Conservation (phyloP, 1,284 basidiomycete genomes). For the Gomphus bonarii region DNA sequence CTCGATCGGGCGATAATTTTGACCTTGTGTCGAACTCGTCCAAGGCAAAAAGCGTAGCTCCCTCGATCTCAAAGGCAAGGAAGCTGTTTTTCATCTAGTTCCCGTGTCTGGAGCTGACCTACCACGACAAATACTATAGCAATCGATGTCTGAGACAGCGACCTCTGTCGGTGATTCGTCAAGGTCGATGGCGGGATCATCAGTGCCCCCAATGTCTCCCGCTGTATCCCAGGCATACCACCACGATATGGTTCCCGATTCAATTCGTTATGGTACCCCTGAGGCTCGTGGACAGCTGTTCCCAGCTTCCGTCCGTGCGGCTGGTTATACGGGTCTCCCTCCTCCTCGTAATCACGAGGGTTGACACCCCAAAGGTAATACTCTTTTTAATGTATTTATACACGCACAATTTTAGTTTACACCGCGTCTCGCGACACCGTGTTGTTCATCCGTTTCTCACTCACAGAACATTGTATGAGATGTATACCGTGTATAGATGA, state of each 20-base stretch:
- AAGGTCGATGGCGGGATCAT: not conserved
- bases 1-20: not conserved
- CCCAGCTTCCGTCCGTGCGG: constrained; percentile 3
- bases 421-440: not conserved
- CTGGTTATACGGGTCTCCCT: constrained; percentile 4
- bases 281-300: constrained; percentile 1
- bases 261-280: not conserved
- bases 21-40: not conserved
- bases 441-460: not conserved
- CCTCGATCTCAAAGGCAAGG: not conserved
- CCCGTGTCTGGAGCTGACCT: not conserved
- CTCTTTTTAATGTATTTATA: not conserved
- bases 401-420: not conserved
- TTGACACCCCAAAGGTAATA: not conserved
- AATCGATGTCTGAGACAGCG: not conserved
- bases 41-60: too few relatives aligned
- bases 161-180: not conserved
- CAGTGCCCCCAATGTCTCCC: not conserved
- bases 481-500: not conserved
- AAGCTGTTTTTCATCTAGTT: not conserved
- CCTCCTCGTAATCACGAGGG: not conserved
- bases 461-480: not conserved
- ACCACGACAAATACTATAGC: not conserved
- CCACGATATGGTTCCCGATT: not conserved
- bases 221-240: not conserved